Evolutionary conservation across 1,139 yeast species (phyloP).

Genomic region (Yamadazyma triangularis): DNA sequence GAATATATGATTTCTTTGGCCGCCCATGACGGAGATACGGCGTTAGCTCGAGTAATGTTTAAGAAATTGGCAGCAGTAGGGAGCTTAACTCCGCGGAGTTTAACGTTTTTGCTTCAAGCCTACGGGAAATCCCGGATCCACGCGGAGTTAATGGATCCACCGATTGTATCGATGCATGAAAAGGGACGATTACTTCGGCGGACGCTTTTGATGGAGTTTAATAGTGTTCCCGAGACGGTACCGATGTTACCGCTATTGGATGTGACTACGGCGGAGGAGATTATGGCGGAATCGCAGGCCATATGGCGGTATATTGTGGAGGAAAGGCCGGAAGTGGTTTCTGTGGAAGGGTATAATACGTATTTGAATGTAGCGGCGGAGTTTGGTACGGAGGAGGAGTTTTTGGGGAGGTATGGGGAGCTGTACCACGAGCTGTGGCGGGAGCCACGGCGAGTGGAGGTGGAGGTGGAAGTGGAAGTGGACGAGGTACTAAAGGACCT

Average conservation of each 20-base stretch:
- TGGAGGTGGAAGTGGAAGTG: constrained; percentile 5
- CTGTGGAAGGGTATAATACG: constrained; percentile 39
- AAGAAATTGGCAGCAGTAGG: constrained; percentile 46
- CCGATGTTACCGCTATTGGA: constrained; percentile 66
- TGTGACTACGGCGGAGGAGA: constrained; percentile 34
- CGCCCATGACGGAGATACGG: constrained; percentile 74
- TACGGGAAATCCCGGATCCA: constrained; percentile 41
- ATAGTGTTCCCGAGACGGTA: constrained; percentile 14
- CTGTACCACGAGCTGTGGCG: constrained; percentile 6
- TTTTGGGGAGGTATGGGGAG: constrained; percentile 39
- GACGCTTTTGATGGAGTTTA: constrained; percentile 20
- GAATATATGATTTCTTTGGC: constrained; percentile 71
- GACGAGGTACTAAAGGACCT: not conserved
- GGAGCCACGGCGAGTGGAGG: constrained; percentile 9
- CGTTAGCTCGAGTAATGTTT: constrained; percentile 69
- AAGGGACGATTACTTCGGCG: constrained; percentile 45
- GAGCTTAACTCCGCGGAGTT: constrained; percentile 37
- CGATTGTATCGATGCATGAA: constrained; percentile 38
- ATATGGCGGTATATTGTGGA: constrained; percentile 56
- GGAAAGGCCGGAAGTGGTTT: constrained; percentile 38
- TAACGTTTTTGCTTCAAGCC: constrained; percentile 53
- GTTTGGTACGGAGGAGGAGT: constrained; percentile 44
- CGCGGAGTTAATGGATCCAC: constrained; percentile 23
- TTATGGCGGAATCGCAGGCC: constrained; percentile 76
- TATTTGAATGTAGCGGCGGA: constrained; percentile 53